A percentile compares a stretch with the other conserved stretches of the same genome.
phyloP scores from a whole-genome alignment of 2,329 filamentous ascomycete genomes.

The Trichophyton benhamiae region DNA sequence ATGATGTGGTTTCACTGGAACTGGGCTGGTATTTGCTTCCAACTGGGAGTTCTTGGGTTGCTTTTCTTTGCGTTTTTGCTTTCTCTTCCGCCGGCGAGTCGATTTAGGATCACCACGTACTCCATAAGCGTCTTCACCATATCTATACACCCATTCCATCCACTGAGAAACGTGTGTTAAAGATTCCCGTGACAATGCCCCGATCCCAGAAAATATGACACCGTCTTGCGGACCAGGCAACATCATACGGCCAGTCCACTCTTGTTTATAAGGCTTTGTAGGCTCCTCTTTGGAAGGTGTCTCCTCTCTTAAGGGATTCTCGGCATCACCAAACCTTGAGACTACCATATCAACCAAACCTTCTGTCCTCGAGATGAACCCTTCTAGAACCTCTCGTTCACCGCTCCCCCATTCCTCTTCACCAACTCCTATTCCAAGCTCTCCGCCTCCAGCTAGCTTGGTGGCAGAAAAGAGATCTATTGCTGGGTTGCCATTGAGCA shows the following conservation, averaged over 20 bases:
- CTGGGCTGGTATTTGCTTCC: background rate
- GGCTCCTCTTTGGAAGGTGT: constrained; percentile 17
- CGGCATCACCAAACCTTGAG: constrained; percentile 62
- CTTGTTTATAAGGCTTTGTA: constrained; percentile 10
- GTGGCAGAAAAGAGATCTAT: constrained; percentile 68
- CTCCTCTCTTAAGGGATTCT: constrained; percentile 18
- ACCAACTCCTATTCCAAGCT: constrained; percentile 85
- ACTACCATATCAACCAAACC: constrained; percentile 82
- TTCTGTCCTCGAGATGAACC: constrained; percentile 65
- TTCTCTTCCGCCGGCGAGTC: constrained; percentile 38
- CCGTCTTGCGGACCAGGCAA: constrained; percentile 64
- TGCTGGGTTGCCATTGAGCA: constrained; percentile 79
- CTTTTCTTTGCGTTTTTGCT: background rate
- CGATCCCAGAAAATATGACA: constrained; percentile 71
- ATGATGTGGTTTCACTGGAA: too few relatives aligned
- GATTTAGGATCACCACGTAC: constrained; percentile 66
- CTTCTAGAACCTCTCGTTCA: constrained; percentile 84
- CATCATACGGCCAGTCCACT: constrained; percentile 63
- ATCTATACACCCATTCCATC: constrained; percentile 78
- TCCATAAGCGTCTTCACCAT: constrained; percentile 75
- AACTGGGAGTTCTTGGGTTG: background rate
- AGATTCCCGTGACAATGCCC: constrained; percentile 58
- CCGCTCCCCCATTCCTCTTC: constrained; percentile 92
- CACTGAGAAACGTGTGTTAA: constrained; percentile 64
- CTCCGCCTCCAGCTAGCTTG: constrained; percentile 78